phyloP scores from a whole-genome alignment of 202 grass and related monocot species.

The Hordeum pubiflorum region DNA sequence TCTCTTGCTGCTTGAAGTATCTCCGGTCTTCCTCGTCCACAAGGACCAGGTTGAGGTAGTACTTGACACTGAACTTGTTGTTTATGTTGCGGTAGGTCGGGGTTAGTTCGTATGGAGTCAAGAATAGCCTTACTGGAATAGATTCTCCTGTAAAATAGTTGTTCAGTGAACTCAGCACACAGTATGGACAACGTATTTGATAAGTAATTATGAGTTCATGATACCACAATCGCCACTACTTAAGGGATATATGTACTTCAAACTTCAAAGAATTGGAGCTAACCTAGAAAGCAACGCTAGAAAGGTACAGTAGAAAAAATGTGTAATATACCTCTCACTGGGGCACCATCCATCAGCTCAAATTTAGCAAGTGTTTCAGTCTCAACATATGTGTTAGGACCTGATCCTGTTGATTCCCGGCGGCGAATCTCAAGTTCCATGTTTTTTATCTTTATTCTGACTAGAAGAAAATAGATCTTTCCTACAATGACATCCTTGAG shows the following conservation, averaged over 20 bases:
- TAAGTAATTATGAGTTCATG: neutral
- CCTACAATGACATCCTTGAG: slow-evolving; percentile 96
- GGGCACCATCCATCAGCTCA: slow-evolving; percentile 98
- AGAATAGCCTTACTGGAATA: slow-evolving; percentile 88
- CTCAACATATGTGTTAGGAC: slow-evolving; percentile 92
- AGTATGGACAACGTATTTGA: neutral
- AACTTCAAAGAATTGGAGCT: neutral
- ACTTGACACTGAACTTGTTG: slow-evolving; percentile 96
- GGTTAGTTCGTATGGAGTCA: slow-evolving; percentile 65
- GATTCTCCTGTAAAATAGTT: slow-evolving; percentile 48
- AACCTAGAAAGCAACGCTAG: neutral
- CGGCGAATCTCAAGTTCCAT: slow-evolving; percentile 93
- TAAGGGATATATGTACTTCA: neutral
- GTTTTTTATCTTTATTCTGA: slow-evolving; percentile 97
- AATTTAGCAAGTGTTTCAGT: slow-evolving; percentile 98
- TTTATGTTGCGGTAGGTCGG: slow-evolving; percentile 78
- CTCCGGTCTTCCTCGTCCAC: slow-evolving; percentile 85
- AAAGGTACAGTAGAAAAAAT: neutral
- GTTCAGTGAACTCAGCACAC: neutral
- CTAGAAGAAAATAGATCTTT: slow-evolving; percentile 98
- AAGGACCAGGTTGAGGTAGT: slow-evolving; percentile 84
- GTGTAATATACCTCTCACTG: slow-evolving; percentile 70
- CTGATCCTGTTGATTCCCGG: slow-evolving; percentile 87
- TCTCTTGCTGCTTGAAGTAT: slow-evolving; percentile 96
- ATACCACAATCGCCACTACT: neutral